Conservation (phyloP, 768 basidiomycete genomes). For the Mycena chlorophos region DNA sequence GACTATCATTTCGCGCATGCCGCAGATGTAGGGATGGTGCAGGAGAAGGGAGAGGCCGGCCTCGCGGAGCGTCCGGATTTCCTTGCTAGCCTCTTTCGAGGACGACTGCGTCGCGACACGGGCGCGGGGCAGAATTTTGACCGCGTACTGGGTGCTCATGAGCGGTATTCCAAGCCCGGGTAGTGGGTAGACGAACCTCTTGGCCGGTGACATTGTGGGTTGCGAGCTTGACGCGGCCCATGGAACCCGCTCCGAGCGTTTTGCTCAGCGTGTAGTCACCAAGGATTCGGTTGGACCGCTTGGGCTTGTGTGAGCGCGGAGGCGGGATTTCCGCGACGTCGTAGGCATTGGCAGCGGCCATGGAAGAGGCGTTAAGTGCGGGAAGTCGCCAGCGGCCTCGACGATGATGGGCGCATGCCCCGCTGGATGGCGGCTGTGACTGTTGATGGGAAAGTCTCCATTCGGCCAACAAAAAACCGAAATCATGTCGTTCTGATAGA, state of each 20-base stretch:
- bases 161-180: not conserved
- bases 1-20: constrained; percentile 98
- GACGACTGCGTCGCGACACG: not conserved
- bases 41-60: constrained; percentile 93
- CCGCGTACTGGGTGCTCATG: constrained; percentile 66
- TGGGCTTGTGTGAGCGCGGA: constrained; percentile 19
- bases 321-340: constrained; percentile 17
- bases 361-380: not conserved
- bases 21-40: constrained; percentile 98
- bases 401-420: constrained; percentile 10
- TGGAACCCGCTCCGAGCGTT: constrained; percentile 95
- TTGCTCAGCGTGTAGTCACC: constrained; percentile 97
- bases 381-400: constrained; percentile 8
- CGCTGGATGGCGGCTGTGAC: constrained; percentile 12
- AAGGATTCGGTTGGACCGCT: constrained; percentile 60
- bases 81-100: constrained; percentile 91
- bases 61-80: constrained; percentile 93
- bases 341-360: constrained; percentile 13
- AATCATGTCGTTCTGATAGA: no score
- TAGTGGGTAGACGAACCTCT: constrained; percentile 62
- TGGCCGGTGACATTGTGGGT: constrained; percentile 86
- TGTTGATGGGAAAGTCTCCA: no score
- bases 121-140: constrained; percentile 91
- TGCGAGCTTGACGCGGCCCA: constrained; percentile 99
- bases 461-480: no score